These are phyloP conservation scores for Moricandia moricandioides DNA, from an alignment of 345 rosid genomes.

Conservation along the genomic window DNA sequence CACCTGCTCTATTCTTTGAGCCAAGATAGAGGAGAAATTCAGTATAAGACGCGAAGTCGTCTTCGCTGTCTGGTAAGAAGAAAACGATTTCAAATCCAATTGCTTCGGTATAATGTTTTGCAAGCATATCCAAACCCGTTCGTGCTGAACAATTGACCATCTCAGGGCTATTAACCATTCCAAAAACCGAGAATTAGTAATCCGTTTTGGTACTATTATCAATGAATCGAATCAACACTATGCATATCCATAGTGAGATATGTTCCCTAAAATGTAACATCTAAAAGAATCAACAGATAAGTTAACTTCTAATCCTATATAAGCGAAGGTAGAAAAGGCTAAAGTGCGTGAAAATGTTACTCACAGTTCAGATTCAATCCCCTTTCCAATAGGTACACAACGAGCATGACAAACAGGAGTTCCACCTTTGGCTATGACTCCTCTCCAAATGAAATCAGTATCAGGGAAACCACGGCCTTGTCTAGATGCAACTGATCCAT, in stretches of 20 bases:
- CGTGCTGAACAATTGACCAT: conserved; percentile 94
- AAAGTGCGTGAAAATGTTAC: conserved; percentile 27
- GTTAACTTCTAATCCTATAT: not conserved
- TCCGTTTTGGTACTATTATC: not conserved
- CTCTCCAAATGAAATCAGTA: conserved; percentile 62
- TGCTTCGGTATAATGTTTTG: conserved; percentile 76
- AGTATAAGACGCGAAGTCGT: conserved; percentile 91
- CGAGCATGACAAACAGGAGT: conserved; percentile 61
- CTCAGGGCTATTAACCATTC: conserved; percentile 62
- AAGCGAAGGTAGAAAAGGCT: conserved; percentile 2
- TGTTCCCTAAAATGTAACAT: too few species aligned
- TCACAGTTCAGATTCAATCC: conserved; percentile 50
- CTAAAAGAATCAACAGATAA: conserved; percentile 19
- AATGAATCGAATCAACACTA: conserved; percentile 14
- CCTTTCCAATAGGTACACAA: conserved; percentile 52
- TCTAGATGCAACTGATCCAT: conserved; percentile 47
- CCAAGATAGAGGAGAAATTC: conserved; percentile 92
- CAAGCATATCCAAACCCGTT: conserved; percentile 93
- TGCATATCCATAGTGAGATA: not conserved
- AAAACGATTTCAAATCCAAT: conserved; percentile 75
- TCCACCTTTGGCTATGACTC: conserved; percentile 59
- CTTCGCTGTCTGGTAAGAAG: conserved; percentile 95
- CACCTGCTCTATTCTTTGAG: conserved; percentile 92
- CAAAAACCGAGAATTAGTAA: conserved; percentile 29
- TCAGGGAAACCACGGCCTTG: conserved; percentile 39